Conservation (phyloP, 1,139 yeast genomes). For the Diutina pseudorugosa region DNA sequence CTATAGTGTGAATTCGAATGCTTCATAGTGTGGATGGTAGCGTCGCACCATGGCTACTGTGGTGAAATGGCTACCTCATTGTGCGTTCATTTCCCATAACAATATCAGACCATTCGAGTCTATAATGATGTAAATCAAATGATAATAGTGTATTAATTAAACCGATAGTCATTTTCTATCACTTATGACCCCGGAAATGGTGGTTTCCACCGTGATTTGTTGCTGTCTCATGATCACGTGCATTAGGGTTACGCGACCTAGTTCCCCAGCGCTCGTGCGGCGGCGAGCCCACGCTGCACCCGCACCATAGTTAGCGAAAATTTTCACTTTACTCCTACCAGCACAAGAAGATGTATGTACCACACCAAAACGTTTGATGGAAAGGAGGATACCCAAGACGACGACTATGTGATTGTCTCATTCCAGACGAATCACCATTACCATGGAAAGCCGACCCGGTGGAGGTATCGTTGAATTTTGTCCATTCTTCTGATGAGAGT, state of each 20-base stretch:
- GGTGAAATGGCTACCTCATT: no score
- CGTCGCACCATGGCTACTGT: no score
- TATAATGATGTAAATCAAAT: no score
- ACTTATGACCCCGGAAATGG: no score
- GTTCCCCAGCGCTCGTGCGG: neutral
- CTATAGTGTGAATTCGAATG: no score
- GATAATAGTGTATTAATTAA: no score
- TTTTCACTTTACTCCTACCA: neutral
- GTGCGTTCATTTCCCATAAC: no score
- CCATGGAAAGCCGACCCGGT: neutral
- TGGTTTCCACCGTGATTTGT: no score
- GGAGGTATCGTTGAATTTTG: neutral
- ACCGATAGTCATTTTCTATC: no score
- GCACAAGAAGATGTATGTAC: conserved; percentile 2
- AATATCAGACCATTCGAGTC: no score
- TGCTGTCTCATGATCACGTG: neutral
- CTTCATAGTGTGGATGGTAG: no score
- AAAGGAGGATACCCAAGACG: neutral
- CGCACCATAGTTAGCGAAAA: conserved; percentile 1
- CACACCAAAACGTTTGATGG: neutral
- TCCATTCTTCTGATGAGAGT: neutral
- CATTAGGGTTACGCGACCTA: neutral
- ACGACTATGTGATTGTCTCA: neutral
- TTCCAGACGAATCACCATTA: neutral
- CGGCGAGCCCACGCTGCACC: neutral